Conservation (phyloP, 441 rosid genomes). For the Pelargonium cotyledonis region DNA sequence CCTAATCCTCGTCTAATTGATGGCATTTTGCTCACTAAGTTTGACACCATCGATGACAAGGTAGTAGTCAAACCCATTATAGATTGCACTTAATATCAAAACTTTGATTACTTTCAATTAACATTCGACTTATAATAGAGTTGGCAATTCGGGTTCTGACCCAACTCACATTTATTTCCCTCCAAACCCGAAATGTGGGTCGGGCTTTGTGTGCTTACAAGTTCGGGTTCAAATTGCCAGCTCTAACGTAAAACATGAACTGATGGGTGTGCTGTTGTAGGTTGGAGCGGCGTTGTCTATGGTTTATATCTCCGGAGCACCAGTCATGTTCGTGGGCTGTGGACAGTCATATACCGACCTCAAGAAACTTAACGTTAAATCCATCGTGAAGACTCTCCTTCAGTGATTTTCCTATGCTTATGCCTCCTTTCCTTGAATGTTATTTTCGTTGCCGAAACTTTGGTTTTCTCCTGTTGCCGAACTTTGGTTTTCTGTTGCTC, state of each 20-base stretch:
- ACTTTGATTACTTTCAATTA: no score
- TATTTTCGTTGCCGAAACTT: constrained; percentile 1
- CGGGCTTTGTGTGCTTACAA: no score
- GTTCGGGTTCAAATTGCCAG: no score
- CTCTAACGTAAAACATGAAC: constrained; percentile 5
- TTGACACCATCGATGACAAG: constrained; percentile 95
- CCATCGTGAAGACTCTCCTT: constrained; percentile 83
- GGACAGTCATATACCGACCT: constrained; percentile 96
- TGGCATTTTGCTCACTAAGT: constrained; percentile 92
- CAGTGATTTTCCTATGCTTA: constrained; percentile 37
- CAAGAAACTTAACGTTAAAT: constrained; percentile 80
- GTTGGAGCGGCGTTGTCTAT: constrained; percentile 95
- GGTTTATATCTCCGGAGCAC: constrained; percentile 93
- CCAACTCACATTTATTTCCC: no score
- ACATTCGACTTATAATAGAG: no score
- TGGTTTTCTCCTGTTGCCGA: neutral
- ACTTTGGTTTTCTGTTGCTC: neutral
- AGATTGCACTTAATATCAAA: no score
- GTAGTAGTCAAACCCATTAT: constrained; percentile 23
- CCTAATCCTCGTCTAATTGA: constrained; percentile 71
- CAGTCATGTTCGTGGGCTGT: constrained; percentile 98
- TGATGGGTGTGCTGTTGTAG: constrained; percentile 24
- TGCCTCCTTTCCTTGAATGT: neutral
- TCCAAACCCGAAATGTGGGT: no score
- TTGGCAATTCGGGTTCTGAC: no score